phyloP scores from a whole-genome alignment of 2,329 filamentous ascomycete genomes.

The Moelleriella libera region DNA sequence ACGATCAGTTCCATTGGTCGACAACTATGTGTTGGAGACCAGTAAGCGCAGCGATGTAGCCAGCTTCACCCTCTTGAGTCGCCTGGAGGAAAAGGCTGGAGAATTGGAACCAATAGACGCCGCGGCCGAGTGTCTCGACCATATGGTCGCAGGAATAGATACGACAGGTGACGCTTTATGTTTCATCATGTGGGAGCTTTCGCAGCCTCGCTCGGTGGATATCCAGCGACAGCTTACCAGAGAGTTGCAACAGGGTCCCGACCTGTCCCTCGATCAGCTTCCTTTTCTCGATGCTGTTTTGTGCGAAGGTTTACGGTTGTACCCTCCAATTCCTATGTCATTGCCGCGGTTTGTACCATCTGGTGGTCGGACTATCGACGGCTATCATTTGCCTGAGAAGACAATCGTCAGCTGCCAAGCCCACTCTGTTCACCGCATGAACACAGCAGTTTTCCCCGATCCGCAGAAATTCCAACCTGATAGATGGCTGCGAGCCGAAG shows the following conservation, averaged over 20 bases:
- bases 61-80: conserved; percentile 42
- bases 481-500: conserved; percentile 64
- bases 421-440: conserved; percentile 43
- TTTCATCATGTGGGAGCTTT: conserved; percentile 60
- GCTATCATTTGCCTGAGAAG: conserved; percentile 34
- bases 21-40: conserved; percentile 42
- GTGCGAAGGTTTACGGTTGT: conserved; percentile 46
- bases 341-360: conserved; percentile 44
- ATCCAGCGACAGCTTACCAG: conserved; percentile 37
- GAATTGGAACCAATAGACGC: conserved; percentile 37
- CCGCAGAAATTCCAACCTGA: conserved; percentile 69
- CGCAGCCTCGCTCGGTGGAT: conserved; percentile 36
- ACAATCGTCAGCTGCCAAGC: conserved; percentile 48
- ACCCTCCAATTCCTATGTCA: conserved; percentile 52
- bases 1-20: conserved; percentile 42
- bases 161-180: conserved; percentile 57
- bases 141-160: conserved; percentile 59
- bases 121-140: conserved; percentile 56
- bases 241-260: conserved; percentile 32
- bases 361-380: conserved; percentile 40
- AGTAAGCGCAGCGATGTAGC: conserved; percentile 29
- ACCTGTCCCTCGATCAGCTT: conserved; percentile 30
- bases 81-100: conserved; percentile 36
- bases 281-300: conserved; percentile 49
- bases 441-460: conserved; percentile 57